Percentiles rank a stretch among this genome's conserved stretches.
Evolutionary conservation across 495 filamentous ascomycete genomes (phyloP).

Genomic region (Corynascus novoguineensis): DNA sequence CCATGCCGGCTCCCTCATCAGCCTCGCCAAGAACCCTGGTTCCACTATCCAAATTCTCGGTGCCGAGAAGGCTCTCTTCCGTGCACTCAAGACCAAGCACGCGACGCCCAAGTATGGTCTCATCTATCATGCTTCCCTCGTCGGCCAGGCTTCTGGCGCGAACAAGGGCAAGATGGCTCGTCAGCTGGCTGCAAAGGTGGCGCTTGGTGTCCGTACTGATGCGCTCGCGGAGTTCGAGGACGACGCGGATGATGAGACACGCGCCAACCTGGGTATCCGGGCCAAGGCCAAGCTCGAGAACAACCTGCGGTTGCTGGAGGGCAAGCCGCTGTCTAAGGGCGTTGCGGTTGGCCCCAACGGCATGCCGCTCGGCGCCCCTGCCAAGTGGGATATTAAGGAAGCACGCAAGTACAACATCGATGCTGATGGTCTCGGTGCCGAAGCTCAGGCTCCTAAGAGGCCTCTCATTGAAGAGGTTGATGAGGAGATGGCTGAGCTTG

Average conservation of each 20-base stretch:
- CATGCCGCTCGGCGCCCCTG: constrained; percentile 45
- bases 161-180: constrained; percentile 99
- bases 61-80: constrained; percentile 97
- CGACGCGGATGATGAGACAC: constrained; percentile 78
- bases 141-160: constrained; percentile 91
- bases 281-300: constrained; percentile 77
- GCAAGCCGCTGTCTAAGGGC: constrained; percentile 78
- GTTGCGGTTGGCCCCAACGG: constrained; percentile 71
- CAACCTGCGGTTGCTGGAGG: constrained; percentile 77
- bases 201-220: constrained; percentile 89
- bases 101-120: constrained; percentile 99
- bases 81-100: constrained; percentile 97
- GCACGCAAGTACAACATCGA: constrained; percentile 94
- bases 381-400: constrained; percentile 89
- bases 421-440: constrained; percentile 74
- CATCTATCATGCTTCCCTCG: constrained; percentile 95
- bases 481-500: constrained; percentile 52
- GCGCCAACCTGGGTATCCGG: constrained; percentile 65
- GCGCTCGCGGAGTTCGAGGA: constrained; percentile 74
- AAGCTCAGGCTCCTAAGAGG: constrained; percentile 62
- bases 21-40: constrained; percentile 92
- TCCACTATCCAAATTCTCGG: constrained; percentile 96
- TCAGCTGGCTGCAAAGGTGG: constrained; percentile 88
- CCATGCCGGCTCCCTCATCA: constrained; percentile 91
- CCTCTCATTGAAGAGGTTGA: constrained; percentile 51